Base-by-base conservation (phyloP, 2,329 filamentous ascomycete genomes). In the Madurella fahalii region DNA sequence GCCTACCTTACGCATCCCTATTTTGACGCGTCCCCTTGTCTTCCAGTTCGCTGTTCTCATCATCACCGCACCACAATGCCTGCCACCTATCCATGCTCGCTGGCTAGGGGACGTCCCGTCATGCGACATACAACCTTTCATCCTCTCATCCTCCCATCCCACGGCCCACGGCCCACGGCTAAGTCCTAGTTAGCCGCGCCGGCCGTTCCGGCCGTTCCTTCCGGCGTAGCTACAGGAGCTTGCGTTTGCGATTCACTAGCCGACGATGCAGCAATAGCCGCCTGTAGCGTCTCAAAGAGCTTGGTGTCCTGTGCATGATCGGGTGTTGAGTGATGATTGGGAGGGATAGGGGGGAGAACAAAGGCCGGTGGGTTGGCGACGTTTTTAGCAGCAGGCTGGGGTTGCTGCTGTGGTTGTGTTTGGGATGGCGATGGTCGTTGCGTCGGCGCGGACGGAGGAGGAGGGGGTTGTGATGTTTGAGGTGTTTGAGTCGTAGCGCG, bases 321-420 rank as follows among this genome's bases (percentile, higher is more conserved):
- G 5, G 52, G 55, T 2, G 55, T 52, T 5, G 51, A 48, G 45
- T 58, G 55, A 25, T 54, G 55, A 40, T 58, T 58, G 3, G 55
- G 55, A 1, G 55, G 55, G 31, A 53, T 47, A 8, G 48, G 45
- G n/a, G 53, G 53, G 17, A 49, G 48, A 34, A 16, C 20, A 44
- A 25, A n/a, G 34, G 16, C 41, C 17, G 42, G 9, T 17, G 45
- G 50, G 34, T 40, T 52, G 16, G 31, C 41, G 31, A 13, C 41
- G 5, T 16, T 45, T 5, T 32, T 17, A 25, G 31, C 9, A 9
- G 41, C 12, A 40, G 41, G 20, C n/a, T 32, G 20, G 39, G 48
- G 13, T 32, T 42, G 40, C 34, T 37, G 9, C 34, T 37, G 34
- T 9, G 9, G 34, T 37, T 37, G 34, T 12, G 34, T 4, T 37